Percentiles rank a stretch among this genome's conserved stretches.
Evolutionary conservation across 192 early-diverging fungal genomes (phyloP).

Genomic region (Coemansia sp.): DNA sequence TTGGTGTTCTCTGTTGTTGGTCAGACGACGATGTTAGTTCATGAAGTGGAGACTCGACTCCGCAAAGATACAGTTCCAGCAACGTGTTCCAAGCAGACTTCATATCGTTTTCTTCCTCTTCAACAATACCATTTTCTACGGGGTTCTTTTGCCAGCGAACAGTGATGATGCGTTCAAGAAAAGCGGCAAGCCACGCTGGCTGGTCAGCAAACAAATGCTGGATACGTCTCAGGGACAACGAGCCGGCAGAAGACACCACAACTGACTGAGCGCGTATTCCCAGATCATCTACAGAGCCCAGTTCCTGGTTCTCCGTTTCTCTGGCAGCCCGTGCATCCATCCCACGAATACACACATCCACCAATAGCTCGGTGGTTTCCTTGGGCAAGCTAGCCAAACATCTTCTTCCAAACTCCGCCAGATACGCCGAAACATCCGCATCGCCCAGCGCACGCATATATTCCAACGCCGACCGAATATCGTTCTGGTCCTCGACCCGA

Average conservation of each 20-base stretch:
- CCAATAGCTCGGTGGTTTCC: constrained; percentile 46
- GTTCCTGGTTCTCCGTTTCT: neutral
- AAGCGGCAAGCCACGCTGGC: constrained; percentile 74
- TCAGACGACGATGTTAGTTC: constrained; percentile 10
- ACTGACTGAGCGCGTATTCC: neutral
- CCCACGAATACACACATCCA: constrained; percentile 45
- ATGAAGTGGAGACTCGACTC: constrained; percentile 44
- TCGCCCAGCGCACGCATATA: constrained; percentile 66
- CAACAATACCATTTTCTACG: constrained; percentile 11
- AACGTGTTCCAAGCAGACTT: constrained; percentile 87
- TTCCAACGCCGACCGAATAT: constrained; percentile 72
- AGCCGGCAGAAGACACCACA: neutral
- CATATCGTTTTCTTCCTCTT: constrained; percentile 59
- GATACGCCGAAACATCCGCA: constrained; percentile 28
- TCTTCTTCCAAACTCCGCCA: constrained; percentile 48
- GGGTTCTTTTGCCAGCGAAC: constrained; percentile 62
- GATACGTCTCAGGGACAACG: constrained; percentile 63
- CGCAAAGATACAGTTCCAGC: constrained; percentile 83
- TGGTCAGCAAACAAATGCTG: constrained; percentile 87
- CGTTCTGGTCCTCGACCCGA: constrained; percentile 83
- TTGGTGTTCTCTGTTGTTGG: constrained; percentile 29
- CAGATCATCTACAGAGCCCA: neutral
- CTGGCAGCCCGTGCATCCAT: constrained; percentile 40
- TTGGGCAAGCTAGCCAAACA: constrained; percentile 42
- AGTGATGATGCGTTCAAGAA: constrained; percentile 83